Evolutionary conservation across 2,329 filamentous ascomycete genomes (phyloP).

Genomic region (Ophiocordyceps unilateralis): DNA sequence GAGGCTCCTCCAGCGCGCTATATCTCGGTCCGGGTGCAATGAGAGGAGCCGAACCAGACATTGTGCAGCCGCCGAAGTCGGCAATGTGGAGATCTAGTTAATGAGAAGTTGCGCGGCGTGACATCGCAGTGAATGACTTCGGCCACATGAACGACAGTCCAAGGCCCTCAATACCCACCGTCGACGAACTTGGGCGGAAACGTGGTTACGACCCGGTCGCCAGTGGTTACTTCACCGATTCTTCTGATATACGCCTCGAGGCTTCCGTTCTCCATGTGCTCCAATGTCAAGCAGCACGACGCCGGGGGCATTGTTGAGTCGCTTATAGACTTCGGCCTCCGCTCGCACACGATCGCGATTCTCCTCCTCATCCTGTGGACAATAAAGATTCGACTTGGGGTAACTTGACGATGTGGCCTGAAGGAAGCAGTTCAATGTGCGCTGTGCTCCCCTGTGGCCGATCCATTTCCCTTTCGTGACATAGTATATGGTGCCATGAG

Average conservation of each 20-base stretch:
- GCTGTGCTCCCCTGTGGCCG: slow-evolving; percentile 5
- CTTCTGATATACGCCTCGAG: slow-evolving; percentile 7
- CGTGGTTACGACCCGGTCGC: not conserved
- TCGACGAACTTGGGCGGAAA: slow-evolving; percentile 5
- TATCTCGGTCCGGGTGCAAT: slow-evolving; percentile 9
- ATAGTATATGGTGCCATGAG: slow-evolving; percentile 6
- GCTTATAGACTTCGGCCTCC: slow-evolving; percentile 10
- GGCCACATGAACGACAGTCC: slow-evolving; percentile 15
- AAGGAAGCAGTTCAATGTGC: slow-evolving; percentile 7
- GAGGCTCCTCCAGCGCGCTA: slow-evolving; percentile 7
- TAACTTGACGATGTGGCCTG: slow-evolving; percentile 8
- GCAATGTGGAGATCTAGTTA: slow-evolving; percentile 18
- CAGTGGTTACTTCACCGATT: no score
- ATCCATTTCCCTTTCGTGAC: slow-evolving; percentile 6
- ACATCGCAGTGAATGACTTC: slow-evolving; percentile 22
- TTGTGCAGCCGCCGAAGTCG: slow-evolving; percentile 17
- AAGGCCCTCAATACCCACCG: slow-evolving; percentile 16
- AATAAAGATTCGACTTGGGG: slow-evolving; percentile 8
- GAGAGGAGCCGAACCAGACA: slow-evolving; percentile 8
- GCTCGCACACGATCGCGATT: slow-evolving; percentile 2
- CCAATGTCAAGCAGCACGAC: slow-evolving; percentile 9
- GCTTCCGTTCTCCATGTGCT: slow-evolving; percentile 10
- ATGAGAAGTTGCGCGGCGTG: slow-evolving; percentile 19
- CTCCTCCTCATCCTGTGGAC: slow-evolving; percentile 4
- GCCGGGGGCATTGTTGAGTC: slow-evolving; percentile 2